Conservation (phyloP, 2,329 filamentous ascomycete species). For the Aspergillus sp. region DNA sequence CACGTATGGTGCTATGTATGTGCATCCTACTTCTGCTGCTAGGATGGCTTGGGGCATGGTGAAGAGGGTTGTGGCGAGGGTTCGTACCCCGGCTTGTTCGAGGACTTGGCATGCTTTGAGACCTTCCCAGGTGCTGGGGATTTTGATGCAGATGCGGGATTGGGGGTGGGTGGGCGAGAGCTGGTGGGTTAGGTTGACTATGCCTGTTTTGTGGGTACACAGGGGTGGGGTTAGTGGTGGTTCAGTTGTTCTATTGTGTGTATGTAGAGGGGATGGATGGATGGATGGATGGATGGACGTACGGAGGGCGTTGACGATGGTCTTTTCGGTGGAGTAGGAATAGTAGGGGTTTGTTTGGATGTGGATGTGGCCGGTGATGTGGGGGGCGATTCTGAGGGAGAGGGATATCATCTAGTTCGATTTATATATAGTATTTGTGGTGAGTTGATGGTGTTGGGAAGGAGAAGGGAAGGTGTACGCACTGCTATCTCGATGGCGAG, state of each 20-base stretch:
- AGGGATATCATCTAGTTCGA: constrained; percentile 53
- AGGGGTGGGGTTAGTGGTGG: neutral
- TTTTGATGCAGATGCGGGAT: constrained; percentile 62
- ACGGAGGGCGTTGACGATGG: constrained; percentile 55
- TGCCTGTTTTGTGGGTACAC: constrained; percentile 42
- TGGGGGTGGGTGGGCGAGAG: constrained; percentile 49
- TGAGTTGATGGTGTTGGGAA: neutral
- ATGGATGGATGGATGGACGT: constrained; percentile 18
- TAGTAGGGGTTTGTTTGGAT: constrained; percentile 63
- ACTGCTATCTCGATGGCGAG: constrained; percentile 61
- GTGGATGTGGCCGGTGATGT: constrained; percentile 56
- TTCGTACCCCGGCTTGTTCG: constrained; percentile 57
- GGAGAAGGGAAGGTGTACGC: constrained; percentile 14
- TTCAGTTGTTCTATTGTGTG: neutral
- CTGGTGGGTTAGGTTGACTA: constrained; percentile 51
- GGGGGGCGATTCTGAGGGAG: constrained; percentile 52
- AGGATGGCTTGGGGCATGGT: constrained; percentile 61
- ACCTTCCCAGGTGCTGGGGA: constrained; percentile 65
- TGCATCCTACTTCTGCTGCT: constrained; percentile 59
- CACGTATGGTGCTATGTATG: constrained; percentile 65
- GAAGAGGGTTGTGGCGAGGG: constrained; percentile 65
- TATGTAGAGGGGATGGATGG: neutral
- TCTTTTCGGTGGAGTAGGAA: constrained; percentile 54
- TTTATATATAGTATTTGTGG: neutral
- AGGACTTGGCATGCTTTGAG: constrained; percentile 60